Percentiles rank a stretch among this genome's conserved stretches.
Conservation (phyloP, 2,329 filamentous ascomycete genomes). For the Teratosphaeria pseudoeucalypti region DNA sequence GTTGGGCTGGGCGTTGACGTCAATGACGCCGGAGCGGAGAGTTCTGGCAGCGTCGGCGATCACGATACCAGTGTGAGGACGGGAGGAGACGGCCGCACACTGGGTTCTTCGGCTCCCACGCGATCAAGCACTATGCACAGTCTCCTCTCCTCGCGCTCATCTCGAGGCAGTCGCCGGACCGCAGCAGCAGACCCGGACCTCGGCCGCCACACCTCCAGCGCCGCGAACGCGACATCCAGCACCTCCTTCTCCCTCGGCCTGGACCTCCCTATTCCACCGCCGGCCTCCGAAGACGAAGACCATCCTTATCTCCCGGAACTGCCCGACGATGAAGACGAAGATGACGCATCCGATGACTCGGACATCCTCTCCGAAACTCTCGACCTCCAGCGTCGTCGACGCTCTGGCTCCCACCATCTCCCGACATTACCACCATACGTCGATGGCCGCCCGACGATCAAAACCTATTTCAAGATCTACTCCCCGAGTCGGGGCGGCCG, state of each 20-base stretch:
- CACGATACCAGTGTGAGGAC: slow-evolving; percentile 28
- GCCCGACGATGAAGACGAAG: background rate
- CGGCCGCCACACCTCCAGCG: background rate
- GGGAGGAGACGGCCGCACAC: slow-evolving; percentile 1
- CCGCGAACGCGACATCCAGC: slow-evolving; percentile 3
- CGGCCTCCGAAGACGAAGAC: slow-evolving; percentile 20
- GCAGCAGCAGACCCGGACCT: background rate
- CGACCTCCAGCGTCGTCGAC: background rate
- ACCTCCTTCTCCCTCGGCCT: background rate
- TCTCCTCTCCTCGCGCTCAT: slow-evolving; percentile 11
- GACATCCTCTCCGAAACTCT: background rate
- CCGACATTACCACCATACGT: slow-evolving; percentile 44
- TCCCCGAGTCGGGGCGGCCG: slow-evolving; percentile 48
- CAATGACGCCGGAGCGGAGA: slow-evolving; percentile 27
- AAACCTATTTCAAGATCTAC: slow-evolving; percentile 54
- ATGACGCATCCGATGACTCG: background rate
- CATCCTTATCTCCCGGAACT: slow-evolving; percentile 6
- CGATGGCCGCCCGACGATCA: slow-evolving; percentile 46
- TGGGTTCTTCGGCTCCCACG: slow-evolving; percentile 1
- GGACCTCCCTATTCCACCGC: slow-evolving; percentile 2
- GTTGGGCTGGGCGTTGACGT: slow-evolving; percentile 7
- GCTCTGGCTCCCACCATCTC: slow-evolving; percentile 18
- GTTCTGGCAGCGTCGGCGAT: slow-evolving; percentile 37
- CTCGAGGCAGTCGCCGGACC: background rate
- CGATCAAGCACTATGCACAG: slow-evolving; percentile 14